Percentiles rank a stretch among this genome's conserved stretches.
Evolutionary conservation across 495 filamentous ascomycete genomes (phyloP).

Genomic region (Saxispiralis lemnorum): DNA sequence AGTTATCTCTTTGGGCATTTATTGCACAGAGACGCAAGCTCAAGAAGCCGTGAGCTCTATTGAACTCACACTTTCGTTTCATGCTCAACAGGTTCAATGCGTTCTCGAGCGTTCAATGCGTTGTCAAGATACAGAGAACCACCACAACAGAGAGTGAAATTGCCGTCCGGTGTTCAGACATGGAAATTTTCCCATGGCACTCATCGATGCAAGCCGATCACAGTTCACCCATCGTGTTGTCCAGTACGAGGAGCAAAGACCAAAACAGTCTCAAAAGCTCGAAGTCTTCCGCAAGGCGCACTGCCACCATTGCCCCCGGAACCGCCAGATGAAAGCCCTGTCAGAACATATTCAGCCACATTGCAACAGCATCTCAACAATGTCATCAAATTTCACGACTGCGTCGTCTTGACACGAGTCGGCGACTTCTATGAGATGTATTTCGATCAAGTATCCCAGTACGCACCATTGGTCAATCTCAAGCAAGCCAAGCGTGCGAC

Average conservation of each 20-base stretch:
- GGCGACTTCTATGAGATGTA: conserved; percentile 96
- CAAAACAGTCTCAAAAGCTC: conserved; percentile 7
- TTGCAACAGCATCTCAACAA: conserved; percentile 78
- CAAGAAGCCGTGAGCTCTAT: too few relatives aligned
- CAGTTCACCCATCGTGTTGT: too few relatives aligned
- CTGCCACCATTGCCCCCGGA: conserved; percentile 9
- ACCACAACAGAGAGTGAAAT: too few relatives aligned
- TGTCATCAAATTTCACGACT: conserved; percentile 77
- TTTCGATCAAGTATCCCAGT: conserved; percentile 80
- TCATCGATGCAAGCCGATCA: too few relatives aligned
- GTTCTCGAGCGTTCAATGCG: too few relatives aligned
- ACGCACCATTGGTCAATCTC: conserved; percentile 68
- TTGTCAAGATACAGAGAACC: too few relatives aligned
- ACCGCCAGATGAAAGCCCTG: background rate
- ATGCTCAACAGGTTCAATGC: too few relatives aligned
- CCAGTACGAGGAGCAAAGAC: conserved; percentile 9
- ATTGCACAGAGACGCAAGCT: too few relatives aligned
- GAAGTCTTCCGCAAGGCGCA: conserved; percentile 11
- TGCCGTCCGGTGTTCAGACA: too few relatives aligned
- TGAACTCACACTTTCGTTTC: too few relatives aligned
- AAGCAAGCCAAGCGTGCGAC: conserved; percentile 74
- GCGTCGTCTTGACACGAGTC: conserved; percentile 75
- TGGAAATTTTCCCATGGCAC: too few relatives aligned
- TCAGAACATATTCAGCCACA: conserved; percentile 52
- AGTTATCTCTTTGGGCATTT: too few relatives aligned